Percentiles rank a stretch among this genome's conserved stretches.
phyloP scores from a whole-genome alignment of 257 asterid species.

The Rauvolfia tetraphylla region DNA sequence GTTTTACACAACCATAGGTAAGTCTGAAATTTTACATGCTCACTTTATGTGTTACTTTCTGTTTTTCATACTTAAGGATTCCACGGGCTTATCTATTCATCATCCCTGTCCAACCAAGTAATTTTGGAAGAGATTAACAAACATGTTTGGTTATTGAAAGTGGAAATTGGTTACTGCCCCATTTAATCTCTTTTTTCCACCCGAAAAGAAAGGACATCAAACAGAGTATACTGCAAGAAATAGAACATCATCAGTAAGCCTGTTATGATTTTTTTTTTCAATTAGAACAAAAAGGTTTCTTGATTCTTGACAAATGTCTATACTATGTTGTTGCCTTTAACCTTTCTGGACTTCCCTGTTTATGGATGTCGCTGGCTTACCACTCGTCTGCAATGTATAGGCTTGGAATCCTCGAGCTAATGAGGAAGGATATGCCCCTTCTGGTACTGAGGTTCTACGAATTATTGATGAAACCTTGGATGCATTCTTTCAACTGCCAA shows the following conservation, averaged over 20 bases:
- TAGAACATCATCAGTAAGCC: background rate
- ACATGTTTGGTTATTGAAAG: background rate
- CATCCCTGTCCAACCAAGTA: background rate
- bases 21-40: background rate
- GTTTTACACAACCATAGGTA: background rate
- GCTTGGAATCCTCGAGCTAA: conserved; percentile 80
- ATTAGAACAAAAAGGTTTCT: background rate
- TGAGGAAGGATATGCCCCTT: conserved; percentile 84
- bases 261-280: background rate
- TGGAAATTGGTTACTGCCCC: background rate
- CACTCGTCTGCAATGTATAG: conserved; percentile 34
- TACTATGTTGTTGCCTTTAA: background rate
- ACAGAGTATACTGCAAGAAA: background rate
- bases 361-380: background rate
- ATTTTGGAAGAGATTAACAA: background rate
- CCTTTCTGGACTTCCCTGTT: background rate
- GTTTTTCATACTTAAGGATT: background rate
- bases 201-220: background rate
- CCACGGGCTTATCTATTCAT: background rate
- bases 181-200: too few species aligned
- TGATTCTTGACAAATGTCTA: background rate
- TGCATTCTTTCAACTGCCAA: conserved; percentile 87
- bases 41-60: background rate
- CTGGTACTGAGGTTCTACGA: conserved; percentile 85
- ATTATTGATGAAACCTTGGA: conserved; percentile 83